Base-by-base conservation (phyloP, 1,139 yeast genomes). In the Diutina catenulata region DNA sequence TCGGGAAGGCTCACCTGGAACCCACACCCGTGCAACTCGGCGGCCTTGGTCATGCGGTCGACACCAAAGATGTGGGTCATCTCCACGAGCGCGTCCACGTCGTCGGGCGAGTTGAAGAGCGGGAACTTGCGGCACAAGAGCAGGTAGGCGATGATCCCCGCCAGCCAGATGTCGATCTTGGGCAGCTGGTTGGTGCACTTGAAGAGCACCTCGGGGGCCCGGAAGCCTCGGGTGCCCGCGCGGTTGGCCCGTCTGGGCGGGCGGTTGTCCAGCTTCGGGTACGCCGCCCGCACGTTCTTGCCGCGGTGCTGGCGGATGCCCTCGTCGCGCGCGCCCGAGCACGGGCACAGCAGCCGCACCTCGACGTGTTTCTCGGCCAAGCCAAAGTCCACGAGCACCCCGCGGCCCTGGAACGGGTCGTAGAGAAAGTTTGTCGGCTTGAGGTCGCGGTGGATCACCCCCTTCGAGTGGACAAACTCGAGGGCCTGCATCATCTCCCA, bases 221-320 rank as follows among this genome's bases (percentile, higher is more conserved):
- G 69, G 53, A 87, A 87, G 0, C 97, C 97, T 49, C 98, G 71
- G 0, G 99, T 93, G 2, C 99, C 99, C 1, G 98, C 98, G 49
- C 99, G 76, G 52, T 91, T 91, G 2, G 97, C 97, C 42, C 98
- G 69, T 50, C 95, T 71, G 2, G 94, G 87, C 1, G 94, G 86
- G 44, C 97, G 64, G 42, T 76, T 75, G 56, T 84, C 94, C 47
- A 80, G 80, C 50, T 80, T 82, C 5, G 87, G 81, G 50, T 80
- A 82, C 3, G 93, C 94, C 35, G 77, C 76, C 35, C 72, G 64
- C 33, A 65, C 53, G 41, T 64, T 64, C 43, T 63, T 64, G 33
- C 52, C 51, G 7, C 14, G 26, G 35, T 56, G 56, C 3, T 57
- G 45, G 23, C 59, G 48, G 37, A 49, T 52, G 24, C 53, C 43